Base-by-base conservation (phyloP, 768 basidiomycete genomes). In the Antrodiella citrinella region DNA sequence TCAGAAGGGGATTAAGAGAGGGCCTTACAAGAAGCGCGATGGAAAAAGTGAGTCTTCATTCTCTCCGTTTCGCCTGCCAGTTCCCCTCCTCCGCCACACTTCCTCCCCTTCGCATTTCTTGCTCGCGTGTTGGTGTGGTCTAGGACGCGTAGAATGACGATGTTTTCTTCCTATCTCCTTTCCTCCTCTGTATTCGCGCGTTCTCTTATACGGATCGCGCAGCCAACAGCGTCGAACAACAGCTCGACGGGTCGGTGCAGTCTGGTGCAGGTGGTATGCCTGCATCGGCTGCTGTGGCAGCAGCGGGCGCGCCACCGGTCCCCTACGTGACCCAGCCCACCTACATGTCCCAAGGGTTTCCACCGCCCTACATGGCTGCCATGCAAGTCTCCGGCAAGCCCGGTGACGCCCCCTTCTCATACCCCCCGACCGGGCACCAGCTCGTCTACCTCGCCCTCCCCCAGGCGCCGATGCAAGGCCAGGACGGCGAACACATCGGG, bases 11-110 rank as follows among this genome's bases (percentile, higher is more conserved):
- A 76, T 88, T 58, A 91, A 89, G 73, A 72, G 87, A 62, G 87
- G 87, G 42, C 88, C 88, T 67, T 91, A 91, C 84, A 90, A 90
- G 88, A 91, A 90, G 81, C 86, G 86, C 81, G 86, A 88, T 86
- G 82, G 80, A 78, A 87, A 84, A 78, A 79, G 86, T 88, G 63
- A 68, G 82, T 66, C 57, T n/a, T n/a, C n/a, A n/a, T n/a, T n/a
- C n/a, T n/a, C n/a, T n/a, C n/a, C n/a, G n/a, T n/a, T n/a, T n/a
- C n/a, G n/a, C n/a, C n/a, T n/a, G n/a, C 49, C 38, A 25, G 38
- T 25, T 20, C 30, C 35, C 51, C 45, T 42, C 23, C 38, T 45
- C 48, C 48, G 30, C 53, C 45, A 47, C 35, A 10, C 35, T 18
- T 18, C 35, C 10, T 51, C 24, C 50, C 47, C 48, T 42, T 52